Base-by-base conservation (phyloP, 345 rosid species). In the Citrus sp. region DNA sequence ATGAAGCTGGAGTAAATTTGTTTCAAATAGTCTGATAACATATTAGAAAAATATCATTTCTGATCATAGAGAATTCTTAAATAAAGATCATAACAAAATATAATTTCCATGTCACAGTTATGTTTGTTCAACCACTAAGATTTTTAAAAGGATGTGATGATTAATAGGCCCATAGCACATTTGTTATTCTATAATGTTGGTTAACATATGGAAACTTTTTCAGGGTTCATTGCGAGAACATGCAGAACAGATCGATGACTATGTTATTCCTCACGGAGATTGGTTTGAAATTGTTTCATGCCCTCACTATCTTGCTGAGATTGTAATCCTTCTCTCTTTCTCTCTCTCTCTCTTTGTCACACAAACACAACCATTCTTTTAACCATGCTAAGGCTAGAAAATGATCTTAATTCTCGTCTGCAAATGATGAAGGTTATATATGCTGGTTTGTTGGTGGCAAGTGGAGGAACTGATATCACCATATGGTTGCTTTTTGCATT, bases 221-320 rank as follows among this genome's bases (percentile, higher is more conserved):
- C 68, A 90, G 92, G 98, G 97, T 74, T 87, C 93, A 0, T 77
- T 94, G 2, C 77, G 95, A 58, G 79, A 82, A 51, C 46, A 28
- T 28, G 76, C 79, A 13, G 87, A 82, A 67, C 85, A 85, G 72
- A 74, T 46, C 0, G 78, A 81, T 6, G 87, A 81, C 55, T 90
- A 93, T 59, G 84, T 85, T 61, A 82, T 90, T 37, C 98, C 95
- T 13, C 73, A 54, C 54, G 98, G 97, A 68, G 90, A 92, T 85
- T 92, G 98, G 98, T 93, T 95, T 74, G 88, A 85, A 70, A 78
- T 88, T n/a, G 93, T 92, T 66, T 93, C 98, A 55, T 82, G 83
- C 30, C 95, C 98, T 0, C 97, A 91, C 82, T 93, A 87, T 80
- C 82, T 93, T 75, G 94, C 97, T 9, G 98, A 95, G 86, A 92